phyloP scores from a whole-genome alignment of 2,329 filamentous ascomycete species.

The Phialophora tarda region DNA sequence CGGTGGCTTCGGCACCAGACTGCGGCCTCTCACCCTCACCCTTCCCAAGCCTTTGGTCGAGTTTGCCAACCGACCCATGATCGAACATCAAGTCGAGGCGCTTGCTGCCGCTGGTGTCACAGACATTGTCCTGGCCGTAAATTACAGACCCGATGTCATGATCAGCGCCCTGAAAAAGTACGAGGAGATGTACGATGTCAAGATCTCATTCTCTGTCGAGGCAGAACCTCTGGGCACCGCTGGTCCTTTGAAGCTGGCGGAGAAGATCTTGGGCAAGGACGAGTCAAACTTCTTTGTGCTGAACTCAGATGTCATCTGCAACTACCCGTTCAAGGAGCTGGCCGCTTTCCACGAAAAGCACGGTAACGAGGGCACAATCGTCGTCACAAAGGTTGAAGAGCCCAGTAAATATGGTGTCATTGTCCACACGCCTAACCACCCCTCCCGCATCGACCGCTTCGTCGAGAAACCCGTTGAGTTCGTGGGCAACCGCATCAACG shows the following conservation, averaged over 20 bases:
- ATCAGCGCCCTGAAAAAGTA: constrained; percentile 93
- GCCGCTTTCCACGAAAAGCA: constrained; percentile 91
- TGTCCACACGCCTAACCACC: constrained; percentile 92
- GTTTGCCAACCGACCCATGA: constrained; percentile 99
- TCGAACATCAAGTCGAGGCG: constrained; percentile 95
- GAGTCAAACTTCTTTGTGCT: constrained; percentile 96
- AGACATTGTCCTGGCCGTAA: constrained; percentile 96
- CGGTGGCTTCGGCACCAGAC: constrained; percentile 96
- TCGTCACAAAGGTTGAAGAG: constrained; percentile 98
- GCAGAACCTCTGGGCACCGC: constrained; percentile 93
- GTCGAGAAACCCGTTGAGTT: constrained; percentile 99
- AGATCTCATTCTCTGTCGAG: constrained; percentile 97
- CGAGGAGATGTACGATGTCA: constrained; percentile 88
- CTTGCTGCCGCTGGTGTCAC: constrained; percentile 92
- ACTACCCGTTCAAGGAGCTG: constrained; percentile 91
- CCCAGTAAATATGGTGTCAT: constrained; percentile 98
- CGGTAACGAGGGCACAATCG: constrained; percentile 94
- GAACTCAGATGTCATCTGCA: constrained; percentile 98
- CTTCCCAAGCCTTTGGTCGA: constrained; percentile 97
- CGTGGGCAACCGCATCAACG: constrained; percentile 98
- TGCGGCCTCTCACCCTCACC: constrained; percentile 94
- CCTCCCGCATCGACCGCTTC: constrained; percentile 94
- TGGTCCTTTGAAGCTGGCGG: constrained; percentile 92
- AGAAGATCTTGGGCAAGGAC: constrained; percentile 89
- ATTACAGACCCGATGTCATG: constrained; percentile 99